Conservation (phyloP, 202 grass and related monocot species). For the Panicum hallii region DNA sequence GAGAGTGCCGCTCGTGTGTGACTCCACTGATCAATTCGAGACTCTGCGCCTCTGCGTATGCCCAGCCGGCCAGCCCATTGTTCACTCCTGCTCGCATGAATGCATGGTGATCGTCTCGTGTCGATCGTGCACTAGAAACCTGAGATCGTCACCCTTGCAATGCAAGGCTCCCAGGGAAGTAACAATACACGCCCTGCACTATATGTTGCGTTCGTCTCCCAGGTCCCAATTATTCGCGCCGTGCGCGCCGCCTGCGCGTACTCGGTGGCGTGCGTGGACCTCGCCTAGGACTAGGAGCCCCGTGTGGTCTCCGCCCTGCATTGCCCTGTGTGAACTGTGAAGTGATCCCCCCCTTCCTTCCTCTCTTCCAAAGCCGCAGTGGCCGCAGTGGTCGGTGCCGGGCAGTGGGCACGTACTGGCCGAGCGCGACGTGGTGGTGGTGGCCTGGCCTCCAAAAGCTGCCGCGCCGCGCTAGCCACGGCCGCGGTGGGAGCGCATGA, state of each 20-base stretch:
- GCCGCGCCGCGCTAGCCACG: neutral
- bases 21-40: neutral
- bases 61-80: neutral
- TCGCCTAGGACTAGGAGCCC: slow-evolving; percentile 21
- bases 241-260: neutral
- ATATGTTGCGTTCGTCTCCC: neutral
- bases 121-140: neutral
- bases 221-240: neutral
- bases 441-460: slow-evolving; percentile 40
- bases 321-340: neutral
- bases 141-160: no score
- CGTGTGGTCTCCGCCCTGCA: slow-evolving; percentile 30
- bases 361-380: slow-evolving; percentile 39
- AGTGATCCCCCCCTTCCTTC: neutral
- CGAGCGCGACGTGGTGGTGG: slow-evolving; percentile 13
- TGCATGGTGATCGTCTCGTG: neutral
- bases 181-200: neutral
- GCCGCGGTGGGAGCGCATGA: slow-evolving; percentile 16
- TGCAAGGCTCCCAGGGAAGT: no score
- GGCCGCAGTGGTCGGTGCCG: slow-evolving; percentile 52
- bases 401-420: slow-evolving; percentile 21
- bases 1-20: neutral
- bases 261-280: slow-evolving; percentile 49
- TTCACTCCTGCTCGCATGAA: no score
- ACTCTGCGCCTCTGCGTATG: neutral